Evolutionary conservation across 345 rosid species (phyloP).

Genomic region (Eucalyptus coolabah): DNA sequence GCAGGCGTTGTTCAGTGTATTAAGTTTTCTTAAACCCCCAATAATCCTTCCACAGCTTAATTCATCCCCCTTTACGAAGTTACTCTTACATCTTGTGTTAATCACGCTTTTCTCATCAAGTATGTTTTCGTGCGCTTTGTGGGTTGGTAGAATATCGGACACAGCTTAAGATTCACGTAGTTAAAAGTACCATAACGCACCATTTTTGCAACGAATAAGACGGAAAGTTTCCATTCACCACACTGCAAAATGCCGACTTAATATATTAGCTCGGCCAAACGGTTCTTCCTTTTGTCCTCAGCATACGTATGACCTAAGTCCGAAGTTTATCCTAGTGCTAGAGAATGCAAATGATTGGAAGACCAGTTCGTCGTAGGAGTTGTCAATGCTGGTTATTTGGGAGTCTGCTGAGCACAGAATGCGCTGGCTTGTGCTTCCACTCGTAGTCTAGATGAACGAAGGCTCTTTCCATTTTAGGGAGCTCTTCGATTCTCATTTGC

Average conservation of each 20-base stretch:
- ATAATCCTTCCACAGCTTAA: not conserved
- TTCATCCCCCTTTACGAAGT: not conserved
- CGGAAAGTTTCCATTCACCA: not conserved
- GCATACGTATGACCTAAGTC: not conserved
- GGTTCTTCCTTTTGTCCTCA: not conserved
- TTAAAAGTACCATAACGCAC: not conserved
- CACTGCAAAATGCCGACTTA: not conserved
- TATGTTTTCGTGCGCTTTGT: not conserved
- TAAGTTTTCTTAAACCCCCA: not conserved
- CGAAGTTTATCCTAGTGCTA: not conserved
- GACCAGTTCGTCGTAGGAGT: not conserved
- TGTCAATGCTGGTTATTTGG: not conserved
- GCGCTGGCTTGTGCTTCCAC: constrained; percentile 23
- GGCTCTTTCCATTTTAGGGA: constrained; percentile 26
- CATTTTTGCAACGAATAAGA: not conserved
- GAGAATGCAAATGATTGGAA: not conserved
- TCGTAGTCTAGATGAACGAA: constrained; percentile 36
- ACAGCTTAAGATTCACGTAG: not conserved
- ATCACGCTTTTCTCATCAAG: not conserved
- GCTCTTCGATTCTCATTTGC: constrained; percentile 19
- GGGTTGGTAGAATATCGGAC: not conserved
- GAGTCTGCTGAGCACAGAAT: constrained; percentile 1
- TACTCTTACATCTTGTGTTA: not conserved
- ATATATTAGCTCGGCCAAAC: not conserved
- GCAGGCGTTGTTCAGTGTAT: not conserved